These are phyloP conservation scores for Blastobotrys attinorum DNA, from an alignment of 805 yeast species.

Conservation along the genomic window DNA sequence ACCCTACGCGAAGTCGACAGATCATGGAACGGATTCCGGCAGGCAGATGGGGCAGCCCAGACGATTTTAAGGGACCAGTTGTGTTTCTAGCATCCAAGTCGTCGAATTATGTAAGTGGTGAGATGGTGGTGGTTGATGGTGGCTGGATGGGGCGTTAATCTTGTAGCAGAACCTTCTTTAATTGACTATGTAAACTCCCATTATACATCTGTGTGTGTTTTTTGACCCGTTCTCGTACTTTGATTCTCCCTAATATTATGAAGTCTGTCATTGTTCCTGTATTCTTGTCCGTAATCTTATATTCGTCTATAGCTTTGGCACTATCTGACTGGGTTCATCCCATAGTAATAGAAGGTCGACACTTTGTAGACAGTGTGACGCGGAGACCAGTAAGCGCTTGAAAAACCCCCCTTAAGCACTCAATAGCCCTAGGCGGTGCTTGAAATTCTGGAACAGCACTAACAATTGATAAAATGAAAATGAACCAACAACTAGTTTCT, in stretches of 20 bases:
- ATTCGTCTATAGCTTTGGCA: no score
- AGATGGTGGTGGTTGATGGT: constrained; percentile 46
- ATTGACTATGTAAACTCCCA: neutral
- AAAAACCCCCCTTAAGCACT: neutral
- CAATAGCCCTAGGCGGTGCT: neutral
- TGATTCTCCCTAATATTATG: neutral
- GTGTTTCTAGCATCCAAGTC: constrained; percentile 44
- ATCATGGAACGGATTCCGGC: constrained; percentile 36
- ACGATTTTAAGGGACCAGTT: constrained; percentile 39
- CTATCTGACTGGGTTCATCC: constrained; percentile 48
- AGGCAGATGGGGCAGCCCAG: constrained; percentile 42
- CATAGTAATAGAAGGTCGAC: constrained; percentile 57
- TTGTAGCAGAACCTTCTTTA: neutral
- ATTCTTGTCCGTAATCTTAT: no score
- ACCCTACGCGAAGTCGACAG: constrained; percentile 23
- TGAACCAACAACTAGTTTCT: constrained; percentile 52
- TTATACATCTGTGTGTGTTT: no score
- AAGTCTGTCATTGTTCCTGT: no score
- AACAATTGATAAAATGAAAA: constrained; percentile 8
- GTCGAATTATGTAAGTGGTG: constrained; percentile 44
- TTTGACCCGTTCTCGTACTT: neutral
- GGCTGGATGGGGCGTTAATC: constrained; percentile 38
- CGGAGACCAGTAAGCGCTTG: constrained; percentile 41
- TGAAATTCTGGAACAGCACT: no score
- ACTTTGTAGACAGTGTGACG: constrained; percentile 72